Conservation (phyloP, 2,329 filamentous ascomycete species). For the Calonectria crousiana region DNA sequence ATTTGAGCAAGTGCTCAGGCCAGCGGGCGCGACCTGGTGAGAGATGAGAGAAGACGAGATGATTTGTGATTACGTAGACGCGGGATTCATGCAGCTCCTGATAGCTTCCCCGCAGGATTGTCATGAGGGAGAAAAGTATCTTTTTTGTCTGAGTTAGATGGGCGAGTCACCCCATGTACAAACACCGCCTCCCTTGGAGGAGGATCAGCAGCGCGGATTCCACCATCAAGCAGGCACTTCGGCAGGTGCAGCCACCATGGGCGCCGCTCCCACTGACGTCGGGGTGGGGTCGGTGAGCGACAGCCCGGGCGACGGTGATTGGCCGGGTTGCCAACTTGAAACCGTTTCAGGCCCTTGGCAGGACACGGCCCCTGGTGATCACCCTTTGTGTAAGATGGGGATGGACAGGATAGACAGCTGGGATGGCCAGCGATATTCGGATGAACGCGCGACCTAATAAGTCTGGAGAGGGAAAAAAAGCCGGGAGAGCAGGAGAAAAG, state of each 20-base stretch:
- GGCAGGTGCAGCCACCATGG: slow-evolving; percentile 25
- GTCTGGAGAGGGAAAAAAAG: not conserved
- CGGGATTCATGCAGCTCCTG: not conserved
- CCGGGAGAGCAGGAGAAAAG: not conserved
- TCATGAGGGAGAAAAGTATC: not conserved
- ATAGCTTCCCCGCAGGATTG: not conserved
- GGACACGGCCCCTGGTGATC: slow-evolving; percentile 31
- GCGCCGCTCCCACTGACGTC: slow-evolving; percentile 28
- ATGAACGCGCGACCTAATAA: slow-evolving; percentile 8
- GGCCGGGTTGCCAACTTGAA: slow-evolving; percentile 32
- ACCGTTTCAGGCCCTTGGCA: slow-evolving; percentile 44
- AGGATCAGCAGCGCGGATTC: not conserved
- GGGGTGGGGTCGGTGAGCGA: slow-evolving; percentile 31
- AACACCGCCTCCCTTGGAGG: not conserved
- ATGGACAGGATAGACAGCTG: slow-evolving; percentile 10
- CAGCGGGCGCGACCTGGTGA: not conserved
- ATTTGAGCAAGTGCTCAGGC: not conserved
- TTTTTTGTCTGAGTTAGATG: not conserved
- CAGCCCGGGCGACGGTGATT: slow-evolving; percentile 30
- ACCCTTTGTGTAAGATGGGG: slow-evolving; percentile 21
- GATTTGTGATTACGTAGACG: not conserved
- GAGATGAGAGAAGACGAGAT: not conserved
- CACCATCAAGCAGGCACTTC: not conserved
- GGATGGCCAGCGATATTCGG: slow-evolving; percentile 5
- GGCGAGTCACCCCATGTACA: not conserved